Percentiles rank a stretch among this genome's conserved stretches.
phyloP scores from a whole-genome alignment of 2,329 filamentous ascomycete species.

The Clarireedia homoeocarpa region DNA sequence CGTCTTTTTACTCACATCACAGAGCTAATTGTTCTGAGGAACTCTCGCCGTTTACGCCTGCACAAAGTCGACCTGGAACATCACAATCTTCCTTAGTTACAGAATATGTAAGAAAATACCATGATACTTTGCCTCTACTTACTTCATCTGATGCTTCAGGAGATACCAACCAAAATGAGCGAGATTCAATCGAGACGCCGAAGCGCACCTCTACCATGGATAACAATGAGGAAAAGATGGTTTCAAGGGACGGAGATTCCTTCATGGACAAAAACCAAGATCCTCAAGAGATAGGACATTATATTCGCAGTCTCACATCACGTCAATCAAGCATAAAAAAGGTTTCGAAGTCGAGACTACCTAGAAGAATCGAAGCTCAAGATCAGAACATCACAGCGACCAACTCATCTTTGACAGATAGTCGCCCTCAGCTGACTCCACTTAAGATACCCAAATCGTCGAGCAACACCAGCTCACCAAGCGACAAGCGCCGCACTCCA shows the following conservation, averaged over 20 bases:
- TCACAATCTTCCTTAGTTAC: constrained; percentile 1
- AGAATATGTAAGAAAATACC: background rate
- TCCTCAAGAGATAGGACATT: background rate
- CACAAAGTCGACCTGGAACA: background rate
- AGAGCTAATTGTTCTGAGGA: background rate
- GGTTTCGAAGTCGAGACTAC: too few relatives aligned
- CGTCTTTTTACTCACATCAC: background rate
- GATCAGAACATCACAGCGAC: too few relatives aligned
- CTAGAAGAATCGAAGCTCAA: too few relatives aligned
- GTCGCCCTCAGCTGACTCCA: background rate
- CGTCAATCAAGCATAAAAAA: too few relatives aligned
- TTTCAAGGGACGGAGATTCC: background rate
- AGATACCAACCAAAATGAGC: too few relatives aligned
- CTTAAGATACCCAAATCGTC: background rate
- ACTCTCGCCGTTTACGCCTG: background rate
- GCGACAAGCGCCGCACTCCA: background rate
- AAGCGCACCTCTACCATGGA: background rate
- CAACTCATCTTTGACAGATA: too few relatives aligned
- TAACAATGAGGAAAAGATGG: background rate
- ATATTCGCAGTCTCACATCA: too few relatives aligned
- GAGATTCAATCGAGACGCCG: background rate
- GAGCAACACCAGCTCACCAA: background rate
- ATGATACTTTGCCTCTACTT: background rate
- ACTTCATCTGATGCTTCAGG: background rate
- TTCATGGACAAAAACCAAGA: background rate